Base-by-base conservation (phyloP, 163 green algal genomes). In the Scenedesmus sp. region DNA sequence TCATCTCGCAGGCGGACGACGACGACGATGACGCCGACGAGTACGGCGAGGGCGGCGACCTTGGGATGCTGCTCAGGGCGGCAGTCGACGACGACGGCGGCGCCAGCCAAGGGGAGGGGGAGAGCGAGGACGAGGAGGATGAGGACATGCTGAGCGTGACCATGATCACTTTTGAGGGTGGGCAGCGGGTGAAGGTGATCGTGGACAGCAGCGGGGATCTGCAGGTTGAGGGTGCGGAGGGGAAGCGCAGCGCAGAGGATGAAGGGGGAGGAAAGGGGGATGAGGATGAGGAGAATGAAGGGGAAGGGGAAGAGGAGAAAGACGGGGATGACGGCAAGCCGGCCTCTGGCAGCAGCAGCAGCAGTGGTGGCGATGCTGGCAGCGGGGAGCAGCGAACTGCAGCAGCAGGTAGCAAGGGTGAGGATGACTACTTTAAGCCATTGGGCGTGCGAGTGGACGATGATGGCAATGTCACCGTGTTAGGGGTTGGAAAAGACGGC, bases 401-500 rank as follows among this genome's bases (percentile, higher is more conserved):
- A 40, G 65, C 65, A 40, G 65, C 30, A 40, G 30, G 46, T n/a
- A 72, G 30, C 30, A 33, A 44, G 16, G 46, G 16, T 49, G 81
- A 49, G 20, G 65, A 76, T 40, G 65, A 76, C 18, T 46, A 72
- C 4, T 86, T 86, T 12, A 73, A 40, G 44, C n/a, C 81, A 0
- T 46, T 86, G 26, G 81, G 81, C 46, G 73, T 86, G 81, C 46
- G n/a, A 10, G 49, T 73, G 18, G 42, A 46, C 73, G 81, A 86
- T 73, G 81, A 86, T 51, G 81, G 81, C 12, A 70, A 70, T 6
- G n/a, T 86, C 33, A 46, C 26, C 30, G 37, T 86, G 15, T 37
- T 86, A 49, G 81, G 81, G 9, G n/a, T 86, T n/a, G 81, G 61
- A 10, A 43, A 86, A 37, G 46, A 86, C 9, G 81, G 81, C 33